Conservation (phyloP, 1,139 yeast species). For the Petasospora fabianii region DNA sequence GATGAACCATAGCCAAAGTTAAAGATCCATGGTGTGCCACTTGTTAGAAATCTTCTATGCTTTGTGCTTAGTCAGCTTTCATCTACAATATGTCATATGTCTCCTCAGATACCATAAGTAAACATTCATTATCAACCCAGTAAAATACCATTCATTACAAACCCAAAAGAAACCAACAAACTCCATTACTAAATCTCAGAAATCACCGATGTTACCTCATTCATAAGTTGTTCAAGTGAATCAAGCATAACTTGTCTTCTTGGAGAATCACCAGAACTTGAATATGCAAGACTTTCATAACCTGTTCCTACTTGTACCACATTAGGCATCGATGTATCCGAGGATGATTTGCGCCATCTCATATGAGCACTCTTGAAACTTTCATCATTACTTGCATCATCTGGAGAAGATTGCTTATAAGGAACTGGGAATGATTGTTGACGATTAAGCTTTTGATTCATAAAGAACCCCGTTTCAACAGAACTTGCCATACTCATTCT, state of each 20-base stretch:
- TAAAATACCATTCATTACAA: too few species aligned
- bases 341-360: not conserved
- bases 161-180: too few species aligned
- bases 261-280: conserved; percentile 5
- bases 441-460: conserved; percentile 5
- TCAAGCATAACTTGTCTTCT: conserved; percentile 20
- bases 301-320: not conserved
- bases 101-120: too few species aligned
- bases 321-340: not conserved
- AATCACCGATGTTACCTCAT: conserved; percentile 19
- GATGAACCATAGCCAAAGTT: too few species aligned
- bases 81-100: too few species aligned
- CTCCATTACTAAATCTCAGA: conserved; percentile 3
- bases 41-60: too few species aligned
- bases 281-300: not conserved
- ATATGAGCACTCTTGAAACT: not conserved
- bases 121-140: too few species aligned
- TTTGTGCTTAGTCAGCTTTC: too few species aligned
- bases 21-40: too few species aligned
- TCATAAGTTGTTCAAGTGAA: conserved; percentile 22
- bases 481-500: conserved; percentile 18
- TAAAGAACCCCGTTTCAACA: conserved; percentile 24
- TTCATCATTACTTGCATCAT: not conserved
- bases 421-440: conserved; percentile 3
- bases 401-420: conserved; percentile 8